Evolutionary conservation across 371 early-diverging fungal genomes (phyloP).

Genomic region (Mucor plumbeus): DNA sequence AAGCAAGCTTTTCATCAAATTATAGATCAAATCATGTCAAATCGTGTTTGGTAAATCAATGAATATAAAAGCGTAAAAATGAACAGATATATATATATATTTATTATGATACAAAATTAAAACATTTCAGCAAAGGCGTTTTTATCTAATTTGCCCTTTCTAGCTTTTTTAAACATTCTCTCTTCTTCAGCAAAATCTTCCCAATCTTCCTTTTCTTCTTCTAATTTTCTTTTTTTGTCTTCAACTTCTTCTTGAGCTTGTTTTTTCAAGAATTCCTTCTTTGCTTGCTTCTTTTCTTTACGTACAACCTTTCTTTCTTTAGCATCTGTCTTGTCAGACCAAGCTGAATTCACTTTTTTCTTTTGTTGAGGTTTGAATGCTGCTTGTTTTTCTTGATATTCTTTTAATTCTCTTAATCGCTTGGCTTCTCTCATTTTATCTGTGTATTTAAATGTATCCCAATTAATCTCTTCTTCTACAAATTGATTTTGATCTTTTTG

Average conservation of each 20-base stretch:
- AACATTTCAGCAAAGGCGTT: conserved; percentile 57
- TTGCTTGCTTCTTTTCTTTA: conserved; percentile 70
- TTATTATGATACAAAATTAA: conserved; percentile 12
- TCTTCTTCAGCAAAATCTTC: conserved; percentile 54
- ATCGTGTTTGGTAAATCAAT: conserved; percentile 39
- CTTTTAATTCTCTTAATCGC: conserved; percentile 65
- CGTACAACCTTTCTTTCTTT: conserved; percentile 71
- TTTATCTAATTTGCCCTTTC: conserved; percentile 52
- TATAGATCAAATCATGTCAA: conserved; percentile 46
- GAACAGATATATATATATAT: background rate
- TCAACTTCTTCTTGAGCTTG: conserved; percentile 46
- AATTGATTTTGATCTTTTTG: conserved; percentile 8
- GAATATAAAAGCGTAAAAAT: background rate
- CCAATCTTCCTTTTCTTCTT: conserved; percentile 61
- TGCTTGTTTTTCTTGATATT: conserved; percentile 41
- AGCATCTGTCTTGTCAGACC: conserved; percentile 76
- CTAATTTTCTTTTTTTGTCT: conserved; percentile 54
- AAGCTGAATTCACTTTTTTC: conserved; percentile 51
- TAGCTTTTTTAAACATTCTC: conserved; percentile 60
- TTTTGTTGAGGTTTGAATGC: conserved; percentile 26
- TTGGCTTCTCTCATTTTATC: conserved; percentile 82
- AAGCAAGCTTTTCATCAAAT: conserved; percentile 43
- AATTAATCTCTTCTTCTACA: conserved; percentile 30
- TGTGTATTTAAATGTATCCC: conserved; percentile 65
- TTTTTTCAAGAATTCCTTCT: conserved; percentile 60